Evolutionary conservation across 1,284 basidiomycete genomes (phyloP), one percentile per base, ranked within the genome.

Genomic region (Gymnopus androsaceus): DNA sequence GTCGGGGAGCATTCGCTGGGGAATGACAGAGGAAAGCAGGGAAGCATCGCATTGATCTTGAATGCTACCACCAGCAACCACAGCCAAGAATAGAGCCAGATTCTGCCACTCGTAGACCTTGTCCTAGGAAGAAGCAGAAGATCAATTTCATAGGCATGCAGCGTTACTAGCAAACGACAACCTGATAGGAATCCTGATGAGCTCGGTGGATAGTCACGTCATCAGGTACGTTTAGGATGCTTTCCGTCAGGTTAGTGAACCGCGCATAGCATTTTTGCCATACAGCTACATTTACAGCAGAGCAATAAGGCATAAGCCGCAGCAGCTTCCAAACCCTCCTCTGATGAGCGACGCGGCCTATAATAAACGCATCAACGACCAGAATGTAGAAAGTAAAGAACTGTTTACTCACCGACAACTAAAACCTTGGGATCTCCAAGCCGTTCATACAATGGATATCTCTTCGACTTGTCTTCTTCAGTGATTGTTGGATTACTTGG

Each of bases 101-200:
- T 96, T 94, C 66, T 94, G 89, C 94, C 94, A 97, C 62, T 94
- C 85, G 38, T 80, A 82, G 40, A 86, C 83, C 59, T 87, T 81
- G 17, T 94, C 91, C 86, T 92, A 63, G 9, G 58, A 42, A 21
- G 34, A n/a, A n/a, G n/a, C n/a, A n/a, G n/a, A 15, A 40, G 4
- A 38, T 59, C 11, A 55, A 54, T 25, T n/a, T n/a, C 4, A 33
- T 40, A 7, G 17, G 21, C n/a, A n/a, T n/a, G n/a, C n/a, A n/a
- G n/a, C n/a, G n/a, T n/a, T n/a, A n/a, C n/a, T n/a, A n/a, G n/a
- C n/a, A n/a, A n/a, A n/a, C n/a, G n/a, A n/a, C n/a, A 19, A 45
- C 34, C 41, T 36, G 23, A 36, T 48, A 33, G 21, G 28, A 48
- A 23, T 51, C 46, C 23, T 33, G 19, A 40, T 38, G 46, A 15